Evolutionary conservation across 2,329 filamentous ascomycete genomes (phyloP).

Genomic region (Chaetomiaceae sp.): DNA sequence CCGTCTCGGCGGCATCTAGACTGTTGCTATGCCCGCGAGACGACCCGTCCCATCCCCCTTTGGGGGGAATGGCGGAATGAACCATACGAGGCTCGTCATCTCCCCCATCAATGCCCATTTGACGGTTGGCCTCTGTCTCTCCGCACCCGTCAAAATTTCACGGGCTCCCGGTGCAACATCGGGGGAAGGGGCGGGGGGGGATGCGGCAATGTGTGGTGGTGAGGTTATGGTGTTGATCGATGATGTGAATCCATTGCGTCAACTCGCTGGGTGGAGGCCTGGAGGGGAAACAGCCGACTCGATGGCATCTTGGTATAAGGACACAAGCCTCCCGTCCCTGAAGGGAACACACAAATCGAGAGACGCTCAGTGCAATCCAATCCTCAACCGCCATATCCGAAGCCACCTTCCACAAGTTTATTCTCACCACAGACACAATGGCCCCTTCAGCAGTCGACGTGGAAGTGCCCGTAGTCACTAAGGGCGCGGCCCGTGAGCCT

Average conservation of each 20-base stretch:
- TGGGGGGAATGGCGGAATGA: slow-evolving; percentile 14
- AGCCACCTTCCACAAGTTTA: background rate
- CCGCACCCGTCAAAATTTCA: background rate
- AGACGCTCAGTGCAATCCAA: too few relatives aligned
- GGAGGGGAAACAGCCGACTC: background rate
- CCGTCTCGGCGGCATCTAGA: background rate
- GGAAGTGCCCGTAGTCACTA: slow-evolving; percentile 13
- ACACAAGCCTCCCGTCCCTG: background rate
- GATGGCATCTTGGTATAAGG: background rate
- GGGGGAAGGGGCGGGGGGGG: background rate
- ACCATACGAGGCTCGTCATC: slow-evolving; percentile 17
- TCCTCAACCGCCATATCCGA: background rate
- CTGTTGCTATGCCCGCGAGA: background rate
- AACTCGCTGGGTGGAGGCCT: too few relatives aligned
- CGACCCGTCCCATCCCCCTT: background rate
- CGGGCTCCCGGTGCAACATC: background rate
- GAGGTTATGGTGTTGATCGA: background rate
- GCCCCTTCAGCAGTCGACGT: slow-evolving; percentile 26
- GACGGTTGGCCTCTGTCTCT: background rate
- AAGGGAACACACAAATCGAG: too few relatives aligned
- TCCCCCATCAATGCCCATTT: slow-evolving; percentile 1
- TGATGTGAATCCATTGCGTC: background rate
- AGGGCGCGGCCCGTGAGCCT: slow-evolving; percentile 30
- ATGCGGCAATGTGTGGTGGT: background rate
- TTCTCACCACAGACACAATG: slow-evolving; percentile 16